Conservation (phyloP, 1,284 basidiomycete genomes). For the Ustilago xerochloae region DNA sequence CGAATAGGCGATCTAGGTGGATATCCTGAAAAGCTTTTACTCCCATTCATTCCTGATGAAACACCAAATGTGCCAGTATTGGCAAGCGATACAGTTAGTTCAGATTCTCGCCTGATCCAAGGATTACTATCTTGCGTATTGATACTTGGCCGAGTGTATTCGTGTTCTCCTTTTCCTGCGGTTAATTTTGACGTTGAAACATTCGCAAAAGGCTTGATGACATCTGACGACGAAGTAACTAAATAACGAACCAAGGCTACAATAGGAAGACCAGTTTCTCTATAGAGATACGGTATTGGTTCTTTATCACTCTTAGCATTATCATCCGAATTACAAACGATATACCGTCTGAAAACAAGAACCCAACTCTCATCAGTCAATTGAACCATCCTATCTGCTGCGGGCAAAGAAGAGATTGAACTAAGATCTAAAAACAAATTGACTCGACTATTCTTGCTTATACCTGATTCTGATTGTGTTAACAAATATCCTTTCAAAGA, state of each 20-base stretch:
- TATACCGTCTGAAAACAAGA: slow-evolving; percentile 2
- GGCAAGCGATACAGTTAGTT: slow-evolving; percentile 8
- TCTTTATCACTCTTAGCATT: neutral
- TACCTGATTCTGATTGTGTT: neutral
- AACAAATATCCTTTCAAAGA: neutral
- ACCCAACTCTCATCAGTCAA: slow-evolving; percentile 25
- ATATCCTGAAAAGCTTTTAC: slow-evolving; percentile 19
- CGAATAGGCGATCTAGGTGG: slow-evolving; percentile 6
- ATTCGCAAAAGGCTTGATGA: neutral
- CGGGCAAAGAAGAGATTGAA: slow-evolving; percentile 7
- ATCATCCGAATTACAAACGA: too few relatives aligned
- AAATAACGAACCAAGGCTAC: slow-evolving; percentile 13
- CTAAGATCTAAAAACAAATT: slow-evolving; percentile 23
- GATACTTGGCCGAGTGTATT: neutral
- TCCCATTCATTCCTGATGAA: slow-evolving; percentile 2
- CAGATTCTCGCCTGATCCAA: slow-evolving; percentile 8
- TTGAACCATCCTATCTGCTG: slow-evolving; percentile 1
- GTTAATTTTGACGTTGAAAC: neutral
- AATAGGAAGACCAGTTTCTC: slow-evolving; percentile 31
- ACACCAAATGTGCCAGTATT: neutral
- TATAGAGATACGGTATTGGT: slow-evolving; percentile 7
- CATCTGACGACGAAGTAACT: neutral
- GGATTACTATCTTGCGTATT: slow-evolving; percentile 7
- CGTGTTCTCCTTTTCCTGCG: neutral
- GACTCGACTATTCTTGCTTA: neutral